Percentiles rank a stretch among this genome's conserved stretches.
phyloP scores from a whole-genome alignment of 768 basidiomycete species.

The Rubroboletus satanas region DNA sequence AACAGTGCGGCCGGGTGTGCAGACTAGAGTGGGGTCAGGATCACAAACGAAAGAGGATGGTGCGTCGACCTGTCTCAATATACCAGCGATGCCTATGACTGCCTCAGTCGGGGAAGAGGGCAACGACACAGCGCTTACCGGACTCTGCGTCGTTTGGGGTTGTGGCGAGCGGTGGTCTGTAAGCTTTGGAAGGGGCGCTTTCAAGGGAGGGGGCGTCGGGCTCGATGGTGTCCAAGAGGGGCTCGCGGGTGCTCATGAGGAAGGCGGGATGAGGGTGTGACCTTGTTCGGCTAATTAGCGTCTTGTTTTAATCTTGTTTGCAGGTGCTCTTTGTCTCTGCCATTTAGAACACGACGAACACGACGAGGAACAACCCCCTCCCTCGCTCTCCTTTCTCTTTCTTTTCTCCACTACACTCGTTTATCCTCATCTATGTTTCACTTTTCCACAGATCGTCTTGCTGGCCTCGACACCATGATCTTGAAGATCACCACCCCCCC shows the following conservation, averaged over 20 bases:
- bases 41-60: constrained; percentile 1
- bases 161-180: constrained; percentile 48
- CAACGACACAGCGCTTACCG: constrained; percentile 38
- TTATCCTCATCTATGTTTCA: constrained; percentile 29
- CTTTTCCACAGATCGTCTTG: constrained; percentile 39
- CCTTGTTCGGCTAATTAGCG: neutral
- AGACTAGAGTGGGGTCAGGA: constrained; percentile 46
- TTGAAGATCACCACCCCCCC: constrained; percentile 31
- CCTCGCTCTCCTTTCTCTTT: constrained; percentile 1
- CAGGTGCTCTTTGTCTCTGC: constrained; percentile 10
- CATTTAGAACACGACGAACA: constrained; percentile 1
- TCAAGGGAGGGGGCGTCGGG: constrained; percentile 66
- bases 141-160: constrained; percentile 70
- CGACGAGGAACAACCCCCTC: constrained; percentile 11
- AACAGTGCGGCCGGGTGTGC: constrained; percentile 81
- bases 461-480: constrained; percentile 40
- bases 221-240: constrained; percentile 80
- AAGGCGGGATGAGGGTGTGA: neutral
- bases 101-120: constrained; percentile 3
- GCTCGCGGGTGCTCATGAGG: constrained; percentile 56
- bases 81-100: constrained; percentile 59
- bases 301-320: constrained; percentile 9
- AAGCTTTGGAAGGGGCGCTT: constrained; percentile 24
- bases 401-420: constrained; percentile 8
- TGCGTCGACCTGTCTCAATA: constrained; percentile 64